Percentiles rank a stretch among this genome's conserved stretches.
Evolutionary conservation across 2,329 filamentous ascomycete genomes (phyloP).

Genomic region (Colletotrichum kahawae): DNA sequence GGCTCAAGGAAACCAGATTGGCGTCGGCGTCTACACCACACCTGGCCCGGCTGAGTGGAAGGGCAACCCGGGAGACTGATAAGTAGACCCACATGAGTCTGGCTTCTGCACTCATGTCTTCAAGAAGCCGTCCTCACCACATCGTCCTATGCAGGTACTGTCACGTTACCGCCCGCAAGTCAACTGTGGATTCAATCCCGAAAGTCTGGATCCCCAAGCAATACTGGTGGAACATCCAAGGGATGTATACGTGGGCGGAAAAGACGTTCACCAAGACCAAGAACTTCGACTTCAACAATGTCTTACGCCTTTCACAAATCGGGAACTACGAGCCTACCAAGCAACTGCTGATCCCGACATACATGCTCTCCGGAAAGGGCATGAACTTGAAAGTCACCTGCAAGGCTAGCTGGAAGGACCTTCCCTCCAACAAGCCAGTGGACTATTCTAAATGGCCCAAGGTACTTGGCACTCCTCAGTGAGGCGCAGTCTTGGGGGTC

Average conservation of each 20-base stretch:
- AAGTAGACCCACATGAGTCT: too few relatives aligned
- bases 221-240: not conserved
- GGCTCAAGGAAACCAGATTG: too few relatives aligned
- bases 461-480: not conserved
- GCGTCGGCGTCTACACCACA: too few relatives aligned
- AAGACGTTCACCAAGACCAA: not conserved
- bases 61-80: too few relatives aligned
- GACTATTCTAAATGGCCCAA: not conserved
- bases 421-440: rapidly evolving
- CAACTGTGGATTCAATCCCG: too few relatives aligned
- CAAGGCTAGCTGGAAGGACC: not conserved
- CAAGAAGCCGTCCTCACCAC: too few relatives aligned
- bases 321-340: rapidly evolving
- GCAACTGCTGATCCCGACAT: not conserved
- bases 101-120: too few relatives aligned
- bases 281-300: not conserved
- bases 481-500: rapidly evolving
- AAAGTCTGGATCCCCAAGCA: not conserved
- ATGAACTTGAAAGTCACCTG: not conserved
- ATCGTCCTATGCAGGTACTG: too few relatives aligned
- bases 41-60: too few relatives aligned
- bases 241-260: not conserved
- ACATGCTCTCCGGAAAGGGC: not conserved
- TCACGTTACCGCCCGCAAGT: too few relatives aligned
- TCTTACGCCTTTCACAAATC: not conserved